Evolutionary conservation across 805 yeast genomes (phyloP), one percentile per base, ranked within the genome.

Genomic region (Yamadazyma takamatsuzukensis): DNA sequence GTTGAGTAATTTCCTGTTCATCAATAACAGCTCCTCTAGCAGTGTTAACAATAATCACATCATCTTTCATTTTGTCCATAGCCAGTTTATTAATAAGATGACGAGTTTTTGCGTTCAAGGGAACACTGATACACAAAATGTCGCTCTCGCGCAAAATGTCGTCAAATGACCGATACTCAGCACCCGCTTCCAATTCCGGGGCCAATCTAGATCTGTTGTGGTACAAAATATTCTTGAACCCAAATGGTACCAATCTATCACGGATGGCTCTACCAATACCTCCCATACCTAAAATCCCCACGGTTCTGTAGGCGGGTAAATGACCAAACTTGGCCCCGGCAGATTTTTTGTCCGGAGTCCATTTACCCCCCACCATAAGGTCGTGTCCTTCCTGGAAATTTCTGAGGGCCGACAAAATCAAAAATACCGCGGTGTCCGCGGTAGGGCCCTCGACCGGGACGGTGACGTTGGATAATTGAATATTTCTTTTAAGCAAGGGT

Each of bases 1-100:
- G 74, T 14, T 64, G 63, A 6, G 74, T 65, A 35, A 84, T 53
- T 4, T 80, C 80, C 2, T 52, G 33, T 54, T 83, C 89, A 53
- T 83, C 82, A 44, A 82, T 73, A 25, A 88, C 78, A 3, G 90
- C 82, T 13, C 97, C 97, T 50, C 97, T 74, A 5, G 96, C 93
- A 9, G 95, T 86, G 61, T 88, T 88, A 25, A 86, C 79, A 17
- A 80, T 61, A 11, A 83, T 76, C 21, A 80, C 88, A 25, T 88
- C 93, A 37, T 77, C 76, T 57, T 88, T 88, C 84, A 83, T 78
- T 56, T 80, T 74, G 15, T 59, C 51, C 34, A 88, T 70, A 2
- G 78, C 64, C 9, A 70, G 78, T 29, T 64, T 70, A 57, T 81
- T 71, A 53, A 88, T 68, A 28, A 78, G 64, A 54, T 88, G 95